These are phyloP conservation scores for Gossypium raimondii DNA, from an alignment of 345 rosid genomes.

Conservation along the genomic window DNA sequence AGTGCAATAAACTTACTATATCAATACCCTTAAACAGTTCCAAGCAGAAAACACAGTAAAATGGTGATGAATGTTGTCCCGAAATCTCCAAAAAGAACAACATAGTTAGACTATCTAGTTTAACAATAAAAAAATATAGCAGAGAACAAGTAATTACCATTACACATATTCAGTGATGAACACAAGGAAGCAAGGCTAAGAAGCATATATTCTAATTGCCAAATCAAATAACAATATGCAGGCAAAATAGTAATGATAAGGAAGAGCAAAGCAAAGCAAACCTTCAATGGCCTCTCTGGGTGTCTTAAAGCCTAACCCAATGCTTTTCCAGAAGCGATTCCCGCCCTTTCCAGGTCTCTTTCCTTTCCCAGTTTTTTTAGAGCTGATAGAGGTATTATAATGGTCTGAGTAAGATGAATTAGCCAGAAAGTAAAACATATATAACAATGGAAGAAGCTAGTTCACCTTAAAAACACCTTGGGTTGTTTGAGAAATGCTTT, in stretches of 20 bases:
- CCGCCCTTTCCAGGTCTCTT: slow-evolving; percentile 75
- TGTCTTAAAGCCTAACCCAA: slow-evolving; percentile 65
- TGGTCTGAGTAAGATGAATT: not conserved
- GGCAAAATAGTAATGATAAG: too few relatives aligned
- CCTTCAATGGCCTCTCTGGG: slow-evolving; percentile 69
- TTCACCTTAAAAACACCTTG: slow-evolving; percentile 18
- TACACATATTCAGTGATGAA: not conserved
- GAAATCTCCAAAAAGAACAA: not conserved
- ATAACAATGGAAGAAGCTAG: not conserved
- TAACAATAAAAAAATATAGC: not conserved
- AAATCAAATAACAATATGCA: too few relatives aligned
- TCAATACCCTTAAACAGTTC: not conserved
- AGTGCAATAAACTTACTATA: not conserved
- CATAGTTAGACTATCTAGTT: not conserved
- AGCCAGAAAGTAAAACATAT: not conserved
- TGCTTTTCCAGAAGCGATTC: slow-evolving; percentile 57
- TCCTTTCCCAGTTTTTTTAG: slow-evolving; percentile 57
- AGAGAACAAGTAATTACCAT: not conserved
- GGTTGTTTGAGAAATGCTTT: slow-evolving; percentile 22
- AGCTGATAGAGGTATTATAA: slow-evolving; percentile 23
- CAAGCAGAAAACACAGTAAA: not conserved
- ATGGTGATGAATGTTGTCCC: too few relatives aligned
- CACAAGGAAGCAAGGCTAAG: too few relatives aligned
- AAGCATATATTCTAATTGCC: too few relatives aligned
- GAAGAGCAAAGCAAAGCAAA: not conserved